Evolutionary conservation across 2,329 filamentous ascomycete genomes (phyloP).

Genomic region (Pestalotiopsis sp.): DNA sequence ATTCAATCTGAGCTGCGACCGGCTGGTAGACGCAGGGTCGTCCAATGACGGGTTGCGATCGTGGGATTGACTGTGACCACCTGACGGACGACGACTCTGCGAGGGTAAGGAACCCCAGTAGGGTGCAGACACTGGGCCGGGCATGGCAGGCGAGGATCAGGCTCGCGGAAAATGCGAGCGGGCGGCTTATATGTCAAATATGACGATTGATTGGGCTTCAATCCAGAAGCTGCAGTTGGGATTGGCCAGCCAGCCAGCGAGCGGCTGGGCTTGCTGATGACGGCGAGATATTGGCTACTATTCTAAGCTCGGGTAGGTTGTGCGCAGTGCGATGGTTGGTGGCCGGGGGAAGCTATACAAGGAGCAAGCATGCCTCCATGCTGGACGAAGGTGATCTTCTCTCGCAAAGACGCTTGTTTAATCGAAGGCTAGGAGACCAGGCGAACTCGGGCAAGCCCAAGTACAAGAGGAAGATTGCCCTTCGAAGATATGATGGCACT

Average conservation of each 20-base stretch:
- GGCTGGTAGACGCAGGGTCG: slow-evolving; percentile 26
- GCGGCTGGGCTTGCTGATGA: not conserved
- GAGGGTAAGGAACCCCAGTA: slow-evolving; percentile 64
- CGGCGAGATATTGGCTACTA: slow-evolving; percentile 1
- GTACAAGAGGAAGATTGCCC: not conserved
- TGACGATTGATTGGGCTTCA: slow-evolving; percentile 29
- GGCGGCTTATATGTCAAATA: not conserved
- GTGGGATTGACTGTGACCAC: slow-evolving; percentile 33
- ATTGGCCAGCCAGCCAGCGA: slow-evolving; percentile 7
- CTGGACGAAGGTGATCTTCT: not conserved
- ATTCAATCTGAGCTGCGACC: slow-evolving; percentile 49
- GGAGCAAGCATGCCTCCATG: not conserved
- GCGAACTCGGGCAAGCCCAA: not conserved
- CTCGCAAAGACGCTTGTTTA: slow-evolving; percentile 10
- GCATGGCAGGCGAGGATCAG: slow-evolving; percentile 14
- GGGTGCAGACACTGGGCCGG: slow-evolving; percentile 30
- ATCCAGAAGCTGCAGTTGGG: not conserved
- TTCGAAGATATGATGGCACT: not conserved
- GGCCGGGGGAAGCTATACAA: slow-evolving; percentile 16
- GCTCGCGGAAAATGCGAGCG: slow-evolving; percentile 4
- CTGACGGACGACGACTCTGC: slow-evolving; percentile 44
- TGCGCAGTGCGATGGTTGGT: slow-evolving; percentile 21
- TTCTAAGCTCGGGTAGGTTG: not conserved
- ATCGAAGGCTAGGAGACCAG: not conserved
- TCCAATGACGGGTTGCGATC: slow-evolving; percentile 39